Conservation (phyloP, 352 stramenopile species). For the Sclerospora graminicola region DNA sequence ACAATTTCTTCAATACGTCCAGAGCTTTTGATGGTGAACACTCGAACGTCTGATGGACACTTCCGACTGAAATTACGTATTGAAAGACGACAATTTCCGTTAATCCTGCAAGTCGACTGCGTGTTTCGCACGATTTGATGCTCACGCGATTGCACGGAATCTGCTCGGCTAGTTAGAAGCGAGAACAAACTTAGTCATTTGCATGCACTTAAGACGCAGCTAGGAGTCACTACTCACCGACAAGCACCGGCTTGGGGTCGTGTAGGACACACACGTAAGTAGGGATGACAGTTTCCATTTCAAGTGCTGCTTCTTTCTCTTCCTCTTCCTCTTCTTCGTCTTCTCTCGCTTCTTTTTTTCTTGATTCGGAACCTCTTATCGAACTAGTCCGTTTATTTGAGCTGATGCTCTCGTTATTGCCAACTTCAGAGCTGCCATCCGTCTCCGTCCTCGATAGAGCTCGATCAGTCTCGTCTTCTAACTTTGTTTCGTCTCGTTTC, state of each 20-base stretch:
- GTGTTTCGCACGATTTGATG: conserved; percentile 29
- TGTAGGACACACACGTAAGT: conserved; percentile 73
- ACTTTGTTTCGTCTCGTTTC: conserved; percentile 19
- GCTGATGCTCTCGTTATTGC: conserved; percentile 12
- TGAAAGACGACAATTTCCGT: conserved; percentile 23
- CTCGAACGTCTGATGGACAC: conserved; percentile 42
- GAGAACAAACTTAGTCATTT: background rate
- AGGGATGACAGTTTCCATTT: conserved; percentile 30
- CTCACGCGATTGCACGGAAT: conserved; percentile 48
- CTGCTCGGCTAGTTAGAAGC: conserved; percentile 37
- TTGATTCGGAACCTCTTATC: background rate
- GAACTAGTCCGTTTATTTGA: no score
- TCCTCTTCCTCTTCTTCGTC: conserved; percentile 16
- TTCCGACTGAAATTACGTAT: conserved; percentile 61
- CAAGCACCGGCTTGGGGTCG: conserved; percentile 61
- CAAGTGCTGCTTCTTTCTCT: conserved; percentile 8
- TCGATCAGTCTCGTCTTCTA: conserved; percentile 12
- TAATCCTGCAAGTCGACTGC: conserved; percentile 1
- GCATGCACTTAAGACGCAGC: background rate
- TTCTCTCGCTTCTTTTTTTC: no score
- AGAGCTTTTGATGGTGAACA: conserved; percentile 51
- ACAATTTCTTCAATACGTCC: conserved; percentile 47
- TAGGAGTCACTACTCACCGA: conserved; percentile 22
- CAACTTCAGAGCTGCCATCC: conserved; percentile 28
- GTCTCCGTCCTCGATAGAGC: conserved; percentile 28